Evolutionary conservation across 2,329 filamentous ascomycete genomes (phyloP).

Genomic region (Gaeumannomyces tritici): DNA sequence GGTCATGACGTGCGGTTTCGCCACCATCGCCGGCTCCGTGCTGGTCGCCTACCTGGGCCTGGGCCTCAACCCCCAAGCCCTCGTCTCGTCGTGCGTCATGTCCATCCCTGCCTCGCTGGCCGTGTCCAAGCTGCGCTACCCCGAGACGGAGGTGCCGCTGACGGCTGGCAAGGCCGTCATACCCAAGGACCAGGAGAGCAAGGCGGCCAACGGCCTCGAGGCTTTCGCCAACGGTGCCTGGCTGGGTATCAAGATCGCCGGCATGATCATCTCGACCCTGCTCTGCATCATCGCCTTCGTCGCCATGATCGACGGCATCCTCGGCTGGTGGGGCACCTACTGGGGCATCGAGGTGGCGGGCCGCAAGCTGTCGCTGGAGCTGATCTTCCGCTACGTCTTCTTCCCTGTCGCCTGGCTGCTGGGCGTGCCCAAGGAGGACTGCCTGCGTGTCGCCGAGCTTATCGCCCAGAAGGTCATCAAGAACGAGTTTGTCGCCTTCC

Average conservation of each 20-base stretch:
- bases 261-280: constrained; percentile 71
- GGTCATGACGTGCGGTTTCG: constrained; percentile 86
- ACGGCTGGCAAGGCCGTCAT: constrained; percentile 75
- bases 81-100: constrained; percentile 92
- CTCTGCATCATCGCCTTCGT: constrained; percentile 76
- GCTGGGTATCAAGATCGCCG: constrained; percentile 78
- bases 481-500: constrained; percentile 74
- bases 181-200: constrained; percentile 63
- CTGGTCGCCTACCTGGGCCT: constrained; percentile 78
- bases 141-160: constrained; percentile 77
- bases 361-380: constrained; percentile 61
- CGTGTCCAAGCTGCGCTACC: constrained; percentile 81
- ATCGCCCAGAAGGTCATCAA: constrained; percentile 76
- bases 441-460: constrained; percentile 65
- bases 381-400: constrained; percentile 68
- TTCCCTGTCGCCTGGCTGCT: constrained; percentile 76
- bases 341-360: constrained; percentile 49
- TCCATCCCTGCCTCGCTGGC: constrained; percentile 86
- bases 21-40: constrained; percentile 83
- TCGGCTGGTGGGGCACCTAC: constrained; percentile 77
- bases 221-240: constrained; percentile 79
- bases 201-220: constrained; percentile 74
- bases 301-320: constrained; percentile 62
- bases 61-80: constrained; percentile 72
- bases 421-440: constrained; percentile 57